Evolutionary conservation across 2,329 filamentous ascomycete species (phyloP).

Genomic region (Teratosphaeria epicoccoides): DNA sequence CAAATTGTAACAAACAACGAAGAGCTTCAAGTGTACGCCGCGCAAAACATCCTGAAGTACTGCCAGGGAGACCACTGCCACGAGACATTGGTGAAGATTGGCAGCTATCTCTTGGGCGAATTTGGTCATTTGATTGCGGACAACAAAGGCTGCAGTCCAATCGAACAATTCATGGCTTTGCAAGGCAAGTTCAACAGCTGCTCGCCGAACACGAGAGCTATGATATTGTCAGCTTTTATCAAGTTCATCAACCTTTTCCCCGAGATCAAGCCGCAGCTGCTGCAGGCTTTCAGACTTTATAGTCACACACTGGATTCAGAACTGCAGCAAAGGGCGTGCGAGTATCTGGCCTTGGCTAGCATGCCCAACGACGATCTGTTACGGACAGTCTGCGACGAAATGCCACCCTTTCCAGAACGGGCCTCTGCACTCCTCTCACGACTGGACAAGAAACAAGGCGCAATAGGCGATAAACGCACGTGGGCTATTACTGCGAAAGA

Average conservation of each 20-base stretch:
- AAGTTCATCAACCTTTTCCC: constrained; percentile 98
- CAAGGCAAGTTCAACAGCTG: constrained; percentile 82
- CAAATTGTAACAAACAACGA: constrained; percentile 99
- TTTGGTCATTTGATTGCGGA: constrained; percentile 96
- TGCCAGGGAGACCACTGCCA: constrained; percentile 89
- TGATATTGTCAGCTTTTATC: constrained; percentile 89
- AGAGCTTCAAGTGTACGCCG: constrained; percentile 91
- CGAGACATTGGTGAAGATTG: constrained; percentile 95
- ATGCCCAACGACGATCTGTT: constrained; percentile 83
- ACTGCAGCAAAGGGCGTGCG: constrained; percentile 89
- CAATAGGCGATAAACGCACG: constrained; percentile 83
- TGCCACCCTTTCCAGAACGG: constrained; percentile 94
- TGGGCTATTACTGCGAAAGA: constrained; percentile 98
- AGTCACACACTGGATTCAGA: constrained; percentile 93
- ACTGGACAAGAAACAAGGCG: constrained; percentile 82
- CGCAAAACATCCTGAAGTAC: constrained; percentile 85
- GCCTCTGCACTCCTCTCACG: constrained; percentile 85
- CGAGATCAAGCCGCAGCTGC: constrained; percentile 90
- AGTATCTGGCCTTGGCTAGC: constrained; percentile 78
- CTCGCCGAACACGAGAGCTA: constrained; percentile 80
- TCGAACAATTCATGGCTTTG: constrained; percentile 90
- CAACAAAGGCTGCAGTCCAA: constrained; percentile 81
- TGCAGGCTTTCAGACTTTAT: constrained; percentile 83
- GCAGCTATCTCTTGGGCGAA: constrained; percentile 88
- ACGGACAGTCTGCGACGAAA: constrained; percentile 91